Evolutionary conservation across 306 rosid genomes (phyloP).

Genomic region (Malus asiatica): DNA sequence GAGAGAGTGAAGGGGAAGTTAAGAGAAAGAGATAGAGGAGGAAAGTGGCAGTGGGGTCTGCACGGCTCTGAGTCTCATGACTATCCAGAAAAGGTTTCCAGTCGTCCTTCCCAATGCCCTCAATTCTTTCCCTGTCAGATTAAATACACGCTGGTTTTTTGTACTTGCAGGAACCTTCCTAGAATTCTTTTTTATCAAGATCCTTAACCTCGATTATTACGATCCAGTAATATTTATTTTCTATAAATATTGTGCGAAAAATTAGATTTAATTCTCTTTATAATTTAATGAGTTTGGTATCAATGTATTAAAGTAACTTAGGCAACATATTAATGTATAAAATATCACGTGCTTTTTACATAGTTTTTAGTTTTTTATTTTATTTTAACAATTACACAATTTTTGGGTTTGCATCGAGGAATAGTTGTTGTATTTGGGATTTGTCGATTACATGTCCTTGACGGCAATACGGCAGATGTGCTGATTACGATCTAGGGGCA

Average conservation of each 20-base stretch:
- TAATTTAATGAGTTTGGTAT: too few relatives aligned
- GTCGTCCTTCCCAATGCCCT: neutral
- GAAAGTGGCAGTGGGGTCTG: slow-evolving; percentile 12
- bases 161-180: neutral
- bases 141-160: neutral
- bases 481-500: too few relatives aligned
- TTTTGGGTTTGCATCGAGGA: neutral
- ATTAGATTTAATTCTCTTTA: too few relatives aligned
- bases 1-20: slow-evolving; percentile 14
- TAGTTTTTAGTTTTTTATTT: too few relatives aligned
- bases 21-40: neutral
- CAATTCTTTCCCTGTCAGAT: neutral
- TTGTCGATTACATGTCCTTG: neutral
- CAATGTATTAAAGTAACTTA: too few relatives aligned
- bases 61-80: neutral
- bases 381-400: neutral
- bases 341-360: too few relatives aligned
- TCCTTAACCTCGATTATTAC: too few relatives aligned
- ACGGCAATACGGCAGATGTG: neutral
- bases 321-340: too few relatives aligned
- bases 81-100: neutral
- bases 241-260: too few relatives aligned
- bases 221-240: too few relatives aligned
- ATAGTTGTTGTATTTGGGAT: neutral
- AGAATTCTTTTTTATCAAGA: neutral